phyloP scores from a whole-genome alignment of 2,329 filamentous ascomycete species.

The Neurospora sp. region DNA sequence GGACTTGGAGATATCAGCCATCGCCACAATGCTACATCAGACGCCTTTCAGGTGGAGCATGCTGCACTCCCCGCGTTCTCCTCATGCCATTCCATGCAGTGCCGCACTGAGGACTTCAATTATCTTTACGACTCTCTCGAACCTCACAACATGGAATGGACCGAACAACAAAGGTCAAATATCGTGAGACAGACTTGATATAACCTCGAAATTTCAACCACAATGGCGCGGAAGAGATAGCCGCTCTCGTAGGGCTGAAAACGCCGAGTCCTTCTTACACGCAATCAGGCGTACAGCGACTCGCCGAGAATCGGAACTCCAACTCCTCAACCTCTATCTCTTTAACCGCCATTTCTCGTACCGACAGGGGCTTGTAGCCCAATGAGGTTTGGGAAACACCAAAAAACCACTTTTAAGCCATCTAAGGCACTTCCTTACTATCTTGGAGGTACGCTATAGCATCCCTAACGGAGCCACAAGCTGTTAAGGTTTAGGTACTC shows the following conservation, averaged over 20 bases:
- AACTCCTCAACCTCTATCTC: not conserved
- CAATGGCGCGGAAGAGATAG: not conserved
- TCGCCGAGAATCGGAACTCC: not conserved
- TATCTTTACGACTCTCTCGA: too few relatives aligned
- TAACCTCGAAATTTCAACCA: not conserved
- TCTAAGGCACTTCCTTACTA: too few relatives aligned
- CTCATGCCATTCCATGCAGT: not conserved
- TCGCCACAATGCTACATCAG: not conserved
- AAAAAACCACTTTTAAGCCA: too few relatives aligned
- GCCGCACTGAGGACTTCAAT: not conserved
- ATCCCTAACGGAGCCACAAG: too few relatives aligned
- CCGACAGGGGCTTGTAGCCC: not conserved
- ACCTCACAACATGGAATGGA: not conserved
- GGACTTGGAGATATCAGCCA: not conserved
- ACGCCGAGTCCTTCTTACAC: not conserved
- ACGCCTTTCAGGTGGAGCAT: not conserved
- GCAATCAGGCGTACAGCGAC: not conserved
- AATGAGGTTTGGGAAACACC: too few relatives aligned
- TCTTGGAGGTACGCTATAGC: too few relatives aligned
- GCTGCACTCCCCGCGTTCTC: not conserved
- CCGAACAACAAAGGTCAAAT: not conserved
- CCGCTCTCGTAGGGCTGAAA: not conserved
- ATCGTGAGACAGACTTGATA: not conserved
- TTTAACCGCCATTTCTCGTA: not conserved
- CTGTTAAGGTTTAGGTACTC: too few relatives aligned